Percentiles rank a stretch among this genome's conserved stretches.
These are phyloP conservation scores for Epichloe typhina DNA, from an alignment of 2,329 filamentous ascomycete genomes.

Conservation along the genomic window DNA sequence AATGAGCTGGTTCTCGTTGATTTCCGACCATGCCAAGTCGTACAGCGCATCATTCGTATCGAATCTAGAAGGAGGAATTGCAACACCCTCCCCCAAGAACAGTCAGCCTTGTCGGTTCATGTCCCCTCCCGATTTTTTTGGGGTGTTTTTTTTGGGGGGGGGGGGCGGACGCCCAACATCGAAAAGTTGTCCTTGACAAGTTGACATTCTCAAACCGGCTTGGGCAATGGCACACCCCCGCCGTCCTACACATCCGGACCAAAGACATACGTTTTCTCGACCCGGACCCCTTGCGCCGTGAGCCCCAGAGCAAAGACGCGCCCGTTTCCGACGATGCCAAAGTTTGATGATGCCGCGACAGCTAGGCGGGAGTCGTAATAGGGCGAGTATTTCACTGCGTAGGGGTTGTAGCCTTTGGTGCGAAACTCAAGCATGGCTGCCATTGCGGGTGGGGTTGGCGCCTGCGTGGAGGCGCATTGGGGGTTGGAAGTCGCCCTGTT, in stretches of 20 bases:
- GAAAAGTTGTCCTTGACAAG: too few species aligned
- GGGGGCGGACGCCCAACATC: too few species aligned
- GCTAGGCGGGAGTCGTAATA: slow-evolving; percentile 94
- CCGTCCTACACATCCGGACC: too few species aligned
- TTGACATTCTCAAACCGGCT: too few species aligned
- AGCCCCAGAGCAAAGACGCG: slow-evolving; percentile 74
- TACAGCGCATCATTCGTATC: slow-evolving; percentile 96
- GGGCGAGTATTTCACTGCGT: slow-evolving; percentile 94
- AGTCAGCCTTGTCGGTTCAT: neutral
- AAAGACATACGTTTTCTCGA: slow-evolving; percentile 59
- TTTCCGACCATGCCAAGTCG: slow-evolving; percentile 88
- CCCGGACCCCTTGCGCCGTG: slow-evolving; percentile 68
- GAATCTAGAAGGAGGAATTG: slow-evolving; percentile 46
- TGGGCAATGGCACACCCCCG: too few species aligned
- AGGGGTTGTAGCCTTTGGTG: slow-evolving; percentile 88
- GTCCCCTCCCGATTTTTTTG: too few species aligned
- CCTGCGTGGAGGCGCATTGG: slow-evolving; percentile 10
- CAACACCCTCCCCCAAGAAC: neutral
- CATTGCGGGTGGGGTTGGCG: slow-evolving; percentile 16
- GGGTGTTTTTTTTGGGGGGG: too few species aligned
- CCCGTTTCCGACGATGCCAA: slow-evolving; percentile 92
- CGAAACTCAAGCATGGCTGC: slow-evolving; percentile 82
- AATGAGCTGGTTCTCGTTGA: slow-evolving; percentile 88
- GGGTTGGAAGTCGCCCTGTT: neutral
- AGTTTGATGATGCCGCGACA: slow-evolving; percentile 84